Evolutionary conservation across 257 asterid genomes (phyloP).

Genomic region (Jacaranda copaia): DNA sequence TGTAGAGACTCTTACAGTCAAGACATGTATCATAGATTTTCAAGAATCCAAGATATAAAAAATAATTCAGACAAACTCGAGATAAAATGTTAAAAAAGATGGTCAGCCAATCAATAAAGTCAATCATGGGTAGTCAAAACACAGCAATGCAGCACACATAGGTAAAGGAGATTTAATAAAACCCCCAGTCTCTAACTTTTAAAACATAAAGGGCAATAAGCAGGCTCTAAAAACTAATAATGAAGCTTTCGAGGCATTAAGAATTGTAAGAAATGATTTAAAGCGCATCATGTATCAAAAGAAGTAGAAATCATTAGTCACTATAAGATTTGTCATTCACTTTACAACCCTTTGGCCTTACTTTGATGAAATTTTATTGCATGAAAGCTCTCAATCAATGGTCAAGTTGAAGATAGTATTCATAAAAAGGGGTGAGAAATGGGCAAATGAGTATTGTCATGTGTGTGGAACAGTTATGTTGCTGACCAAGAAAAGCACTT

Average conservation of each 20-base stretch:
- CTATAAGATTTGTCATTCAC: conserved; percentile 42
- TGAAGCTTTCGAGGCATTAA: conserved; percentile 54
- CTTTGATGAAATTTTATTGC: conserved; percentile 46
- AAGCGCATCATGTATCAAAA: conserved; percentile 60
- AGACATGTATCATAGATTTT: conserved; percentile 31
- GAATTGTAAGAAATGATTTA: conserved; percentile 44
- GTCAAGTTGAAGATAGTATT: conserved; percentile 55
- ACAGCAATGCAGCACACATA: conserved; percentile 34
- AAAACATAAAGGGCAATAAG: conserved; percentile 42
- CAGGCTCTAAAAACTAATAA: conserved; percentile 43
- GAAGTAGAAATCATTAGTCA: conserved; percentile 65
- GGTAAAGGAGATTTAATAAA: conserved; percentile 36
- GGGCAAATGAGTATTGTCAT: conserved; percentile 51
- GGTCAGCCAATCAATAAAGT: conserved; percentile 55
- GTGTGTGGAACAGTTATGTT: conserved; percentile 58
- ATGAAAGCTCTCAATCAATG: conserved; percentile 62
- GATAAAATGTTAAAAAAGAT: conserved; percentile 24
- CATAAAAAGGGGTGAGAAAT: conserved; percentile 67
- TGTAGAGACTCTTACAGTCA: background rate
- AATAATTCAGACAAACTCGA: conserved; percentile 9
- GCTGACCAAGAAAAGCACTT: conserved; percentile 76
- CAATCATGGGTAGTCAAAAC: conserved; percentile 53
- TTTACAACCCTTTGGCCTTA: conserved; percentile 44
- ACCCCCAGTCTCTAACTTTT: conserved; percentile 38
- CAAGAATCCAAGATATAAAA: conserved; percentile 30